These are phyloP conservation scores for Cadophora sp. DNA, from an alignment of 2,329 filamentous ascomycete genomes.

Conservation along the genomic window DNA sequence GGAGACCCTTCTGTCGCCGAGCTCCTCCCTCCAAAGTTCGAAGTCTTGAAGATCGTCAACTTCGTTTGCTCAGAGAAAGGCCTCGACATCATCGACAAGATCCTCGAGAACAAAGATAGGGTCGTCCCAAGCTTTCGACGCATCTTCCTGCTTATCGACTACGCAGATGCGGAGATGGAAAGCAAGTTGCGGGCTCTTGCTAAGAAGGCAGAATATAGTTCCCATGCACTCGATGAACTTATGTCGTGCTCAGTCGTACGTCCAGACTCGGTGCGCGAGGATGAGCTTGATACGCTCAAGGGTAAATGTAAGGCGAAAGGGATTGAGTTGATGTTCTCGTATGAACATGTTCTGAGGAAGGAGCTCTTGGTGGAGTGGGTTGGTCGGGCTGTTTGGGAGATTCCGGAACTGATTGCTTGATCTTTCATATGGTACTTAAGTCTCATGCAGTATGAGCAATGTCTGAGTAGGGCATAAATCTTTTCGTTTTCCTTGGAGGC, in stretches of 20 bases:
- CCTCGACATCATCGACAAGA: neutral
- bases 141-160: neutral
- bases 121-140: neutral
- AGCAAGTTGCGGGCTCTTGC: slow-evolving; percentile 34
- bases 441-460: too few species aligned
- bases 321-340: neutral
- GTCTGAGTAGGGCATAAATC: too few species aligned
- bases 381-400: slow-evolving; percentile 7
- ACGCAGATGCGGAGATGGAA: slow-evolving; percentile 44
- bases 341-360: neutral
- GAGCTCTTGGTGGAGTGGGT: slow-evolving; percentile 13
- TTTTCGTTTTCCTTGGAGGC: too few species aligned
- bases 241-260: neutral
- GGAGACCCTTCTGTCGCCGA: neutral
- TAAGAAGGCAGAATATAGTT: neutral
- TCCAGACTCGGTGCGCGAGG: neutral
- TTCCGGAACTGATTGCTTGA: slow-evolving; percentile 6
- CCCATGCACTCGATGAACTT: neutral
- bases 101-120: neutral
- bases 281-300: neutral
- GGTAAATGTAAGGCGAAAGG: neutral
- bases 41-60: slow-evolving; percentile 11
- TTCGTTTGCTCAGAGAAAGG: neutral
- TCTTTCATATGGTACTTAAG: too few species aligned
- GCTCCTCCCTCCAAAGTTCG: slow-evolving; percentile 11